Evolutionary conservation across 2,329 filamentous ascomycete genomes (phyloP).

Genomic region (Aspergillus latus): DNA sequence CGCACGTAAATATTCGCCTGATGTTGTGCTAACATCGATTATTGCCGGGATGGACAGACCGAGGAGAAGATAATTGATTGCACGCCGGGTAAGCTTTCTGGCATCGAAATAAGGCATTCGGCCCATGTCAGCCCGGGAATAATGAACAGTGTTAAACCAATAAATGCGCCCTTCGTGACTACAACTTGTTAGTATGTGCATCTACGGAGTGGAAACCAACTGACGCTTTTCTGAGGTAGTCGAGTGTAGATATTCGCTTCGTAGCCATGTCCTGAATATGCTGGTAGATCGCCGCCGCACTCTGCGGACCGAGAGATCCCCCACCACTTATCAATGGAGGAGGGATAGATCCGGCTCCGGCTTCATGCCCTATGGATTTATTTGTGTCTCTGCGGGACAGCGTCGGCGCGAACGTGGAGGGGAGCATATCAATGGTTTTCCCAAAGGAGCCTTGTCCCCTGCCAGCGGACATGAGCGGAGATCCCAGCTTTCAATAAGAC

Average conservation of each 20-base stretch:
- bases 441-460: background rate
- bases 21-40: slow-evolving; percentile 76
- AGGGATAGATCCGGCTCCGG: slow-evolving; percentile 25
- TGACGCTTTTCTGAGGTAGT: slow-evolving; percentile 89
- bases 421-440: slow-evolving; percentile 28
- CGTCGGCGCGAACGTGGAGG: slow-evolving; percentile 35
- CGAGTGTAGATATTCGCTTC: slow-evolving; percentile 90
- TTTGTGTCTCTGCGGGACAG: slow-evolving; percentile 36
- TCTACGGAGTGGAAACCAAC: slow-evolving; percentile 36
- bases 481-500: background rate
- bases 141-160: slow-evolving; percentile 97
- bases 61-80: slow-evolving; percentile 89
- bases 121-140: slow-evolving; percentile 75
- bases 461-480: background rate
- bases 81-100: slow-evolving; percentile 80
- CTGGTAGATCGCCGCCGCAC: slow-evolving; percentile 59
- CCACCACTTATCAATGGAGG: slow-evolving; percentile 33
- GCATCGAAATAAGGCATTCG: slow-evolving; percentile 83
- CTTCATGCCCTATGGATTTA: slow-evolving; percentile 35
- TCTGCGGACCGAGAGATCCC: slow-evolving; percentile 45
- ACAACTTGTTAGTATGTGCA: background rate
- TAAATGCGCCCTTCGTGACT: slow-evolving; percentile 93
- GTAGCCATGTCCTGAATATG: slow-evolving; percentile 80
- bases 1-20: slow-evolving; percentile 82
- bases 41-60: slow-evolving; percentile 88